Evolutionary conservation across 495 filamentous ascomycete species (phyloP).

Genomic region (Aspergillus indologenus): DNA sequence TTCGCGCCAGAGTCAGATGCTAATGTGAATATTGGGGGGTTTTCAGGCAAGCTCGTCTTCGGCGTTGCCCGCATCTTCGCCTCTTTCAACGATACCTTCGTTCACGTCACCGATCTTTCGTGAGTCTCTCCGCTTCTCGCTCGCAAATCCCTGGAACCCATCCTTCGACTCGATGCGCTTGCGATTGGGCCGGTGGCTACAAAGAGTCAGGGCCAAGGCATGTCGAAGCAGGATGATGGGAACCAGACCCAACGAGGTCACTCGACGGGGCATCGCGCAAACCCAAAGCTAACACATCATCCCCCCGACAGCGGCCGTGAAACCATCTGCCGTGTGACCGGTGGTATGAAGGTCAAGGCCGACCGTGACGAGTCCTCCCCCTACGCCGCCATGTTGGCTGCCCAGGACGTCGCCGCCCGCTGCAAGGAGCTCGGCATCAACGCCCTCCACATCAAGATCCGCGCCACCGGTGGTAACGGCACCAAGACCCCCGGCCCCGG

Average conservation of each 20-base stretch:
- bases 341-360: constrained; percentile 99
- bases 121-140: constrained; percentile 48
- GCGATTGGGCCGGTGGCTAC: background rate
- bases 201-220: background rate
- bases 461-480: constrained; percentile 97
- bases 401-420: constrained; percentile 84
- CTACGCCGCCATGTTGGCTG: constrained; percentile 99
- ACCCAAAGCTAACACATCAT: constrained; percentile 64
- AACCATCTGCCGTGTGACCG: constrained; percentile 98
- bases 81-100: constrained; percentile 98
- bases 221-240: constrained; percentile 1
- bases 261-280: no score
- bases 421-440: constrained; percentile 99
- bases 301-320: constrained; percentile 83
- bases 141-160: background rate
- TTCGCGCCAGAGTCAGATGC: background rate
- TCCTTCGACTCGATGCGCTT: background rate
- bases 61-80: constrained; percentile 99
- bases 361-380: constrained; percentile 99
- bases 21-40: constrained; percentile 19
- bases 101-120: constrained; percentile 99
- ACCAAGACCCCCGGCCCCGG: constrained; percentile 99
- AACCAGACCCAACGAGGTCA: constrained; percentile 20
- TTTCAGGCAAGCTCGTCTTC: constrained; percentile 87
- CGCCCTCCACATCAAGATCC: constrained; percentile 99